A percentile compares a stretch with the other conserved stretches of the same genome.
Evolutionary conservation across 768 basidiomycete species (phyloP).

Genomic region (Boletus sp.): DNA sequence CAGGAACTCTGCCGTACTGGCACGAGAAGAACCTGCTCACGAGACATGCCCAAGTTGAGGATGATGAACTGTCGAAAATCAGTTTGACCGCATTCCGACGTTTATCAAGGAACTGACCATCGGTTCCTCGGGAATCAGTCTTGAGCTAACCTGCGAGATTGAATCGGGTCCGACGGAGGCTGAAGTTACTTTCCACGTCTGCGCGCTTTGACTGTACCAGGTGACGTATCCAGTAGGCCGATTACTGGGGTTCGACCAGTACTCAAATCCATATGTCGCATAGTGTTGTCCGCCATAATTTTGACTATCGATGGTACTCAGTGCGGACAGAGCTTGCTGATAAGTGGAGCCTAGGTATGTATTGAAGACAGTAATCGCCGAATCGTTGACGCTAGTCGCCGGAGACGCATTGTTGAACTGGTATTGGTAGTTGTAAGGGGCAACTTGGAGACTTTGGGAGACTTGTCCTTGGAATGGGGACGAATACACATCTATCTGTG

Average conservation of each 20-base stretch:
- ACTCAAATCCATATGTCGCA: constrained; percentile 72
- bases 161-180: constrained; percentile 66
- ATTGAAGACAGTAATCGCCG: constrained; percentile 53
- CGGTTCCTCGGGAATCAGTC: constrained; percentile 85
- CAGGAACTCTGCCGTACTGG: not conserved
- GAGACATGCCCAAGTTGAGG: constrained; percentile 80
- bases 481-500: constrained; percentile 55
- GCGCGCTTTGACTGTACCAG: constrained; percentile 67
- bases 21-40: constrained; percentile 29
- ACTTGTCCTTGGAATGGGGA: constrained; percentile 57
- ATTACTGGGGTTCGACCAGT: constrained; percentile 68
- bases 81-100: not conserved
- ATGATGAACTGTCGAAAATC: constrained; percentile 61
- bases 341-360: constrained; percentile 63
- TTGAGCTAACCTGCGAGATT: constrained; percentile 50
- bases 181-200: constrained; percentile 71
- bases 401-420: constrained; percentile 52
- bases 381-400: constrained; percentile 52
- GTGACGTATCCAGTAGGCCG: constrained; percentile 74
- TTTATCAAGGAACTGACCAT: constrained; percentile 56
- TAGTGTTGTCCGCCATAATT: constrained; percentile 57
- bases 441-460: constrained; percentile 78
- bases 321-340: constrained; percentile 73
- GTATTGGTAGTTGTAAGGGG: constrained; percentile 75
- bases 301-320: constrained; percentile 51